Percentiles rank a stretch among this genome's conserved stretches.
These are phyloP conservation scores for Fusarium dimerum DNA, from an alignment of 2,329 filamentous ascomycete genomes.

Conservation along the genomic window DNA sequence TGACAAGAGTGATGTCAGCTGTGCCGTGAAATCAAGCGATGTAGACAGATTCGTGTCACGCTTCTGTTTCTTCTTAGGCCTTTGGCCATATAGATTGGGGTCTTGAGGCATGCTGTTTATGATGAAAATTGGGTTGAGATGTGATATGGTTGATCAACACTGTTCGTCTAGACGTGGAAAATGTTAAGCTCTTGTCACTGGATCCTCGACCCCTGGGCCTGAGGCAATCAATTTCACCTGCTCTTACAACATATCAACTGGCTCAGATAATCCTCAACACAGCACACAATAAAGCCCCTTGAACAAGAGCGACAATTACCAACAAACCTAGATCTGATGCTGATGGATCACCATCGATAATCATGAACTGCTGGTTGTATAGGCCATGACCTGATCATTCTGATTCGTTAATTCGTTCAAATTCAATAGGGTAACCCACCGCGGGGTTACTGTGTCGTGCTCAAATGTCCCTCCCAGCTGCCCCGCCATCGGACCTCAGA, in stretches of 20 bases:
- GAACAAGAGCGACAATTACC: too few species aligned
- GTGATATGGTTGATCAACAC: background rate
- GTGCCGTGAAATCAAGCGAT: slow-evolving; percentile 83
- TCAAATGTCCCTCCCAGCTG: slow-evolving; percentile 21
- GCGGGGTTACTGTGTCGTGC: slow-evolving; percentile 27
- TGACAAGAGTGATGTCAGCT: slow-evolving; percentile 79
- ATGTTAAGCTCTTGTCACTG: slow-evolving; percentile 2
- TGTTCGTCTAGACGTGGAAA: slow-evolving; percentile 1
- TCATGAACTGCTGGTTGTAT: background rate
- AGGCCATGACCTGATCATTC: slow-evolving; percentile 7
- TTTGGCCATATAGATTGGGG: slow-evolving; percentile 74
- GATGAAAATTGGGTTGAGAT: background rate
- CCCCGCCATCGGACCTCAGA: slow-evolving; percentile 39
- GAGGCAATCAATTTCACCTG: slow-evolving; percentile 21
- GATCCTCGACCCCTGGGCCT: slow-evolving; percentile 15
- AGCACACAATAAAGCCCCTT: too few species aligned
- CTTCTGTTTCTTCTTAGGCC: slow-evolving; percentile 67
- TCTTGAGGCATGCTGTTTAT: slow-evolving; percentile 59
- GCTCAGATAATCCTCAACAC: too few species aligned
- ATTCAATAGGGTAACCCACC: slow-evolving; percentile 27
- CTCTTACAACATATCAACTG: too few species aligned
- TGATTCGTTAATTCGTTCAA: slow-evolving; percentile 8
- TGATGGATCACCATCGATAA: background rate
- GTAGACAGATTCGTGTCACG: slow-evolving; percentile 71
- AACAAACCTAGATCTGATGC: too few species aligned